A percentile compares a stretch with the other conserved stretches of the same genome.
Conservation (phyloP, 495 filamentous ascomycete species). For the Amphirosellinia nigrospora region DNA sequence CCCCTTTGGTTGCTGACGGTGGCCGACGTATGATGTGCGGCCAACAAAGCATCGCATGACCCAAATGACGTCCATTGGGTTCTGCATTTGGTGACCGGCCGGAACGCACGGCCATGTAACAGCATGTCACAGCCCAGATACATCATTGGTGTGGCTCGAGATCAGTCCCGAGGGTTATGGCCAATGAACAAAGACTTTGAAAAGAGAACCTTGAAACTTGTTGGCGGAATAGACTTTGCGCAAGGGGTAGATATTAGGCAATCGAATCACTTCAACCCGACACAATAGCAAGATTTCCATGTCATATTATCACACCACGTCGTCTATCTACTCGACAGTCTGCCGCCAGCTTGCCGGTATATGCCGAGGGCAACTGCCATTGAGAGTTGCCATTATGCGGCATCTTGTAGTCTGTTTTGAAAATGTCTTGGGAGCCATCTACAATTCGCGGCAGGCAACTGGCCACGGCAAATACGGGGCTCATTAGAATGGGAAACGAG, state of each 20-base stretch:
- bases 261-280: neutral
- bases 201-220: neutral
- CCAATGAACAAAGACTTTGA: conserved; percentile 2
- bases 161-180: too few species aligned
- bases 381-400: neutral
- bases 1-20: neutral
- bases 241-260: neutral
- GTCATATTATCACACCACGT: neutral
- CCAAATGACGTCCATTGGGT: conserved; percentile 19
- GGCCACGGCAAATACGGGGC: neutral
- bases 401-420: neutral
- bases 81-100: neutral
- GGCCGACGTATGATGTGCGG: conserved; percentile 9
- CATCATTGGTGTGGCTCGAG: neutral
- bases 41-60: conserved; percentile 23
- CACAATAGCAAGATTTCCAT: conserved; percentile 7
- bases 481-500: neutral
- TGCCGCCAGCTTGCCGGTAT: neutral
- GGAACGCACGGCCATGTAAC: conserved; percentile 11
- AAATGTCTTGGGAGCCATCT: neutral
- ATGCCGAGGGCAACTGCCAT: neutral
- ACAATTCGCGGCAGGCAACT: neutral
- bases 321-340: neutral
- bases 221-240: neutral
- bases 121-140: neutral